These are phyloP conservation scores for Stromatinia cepivora DNA, from an alignment of 2,329 filamentous ascomycete genomes.

Conservation along the genomic window DNA sequence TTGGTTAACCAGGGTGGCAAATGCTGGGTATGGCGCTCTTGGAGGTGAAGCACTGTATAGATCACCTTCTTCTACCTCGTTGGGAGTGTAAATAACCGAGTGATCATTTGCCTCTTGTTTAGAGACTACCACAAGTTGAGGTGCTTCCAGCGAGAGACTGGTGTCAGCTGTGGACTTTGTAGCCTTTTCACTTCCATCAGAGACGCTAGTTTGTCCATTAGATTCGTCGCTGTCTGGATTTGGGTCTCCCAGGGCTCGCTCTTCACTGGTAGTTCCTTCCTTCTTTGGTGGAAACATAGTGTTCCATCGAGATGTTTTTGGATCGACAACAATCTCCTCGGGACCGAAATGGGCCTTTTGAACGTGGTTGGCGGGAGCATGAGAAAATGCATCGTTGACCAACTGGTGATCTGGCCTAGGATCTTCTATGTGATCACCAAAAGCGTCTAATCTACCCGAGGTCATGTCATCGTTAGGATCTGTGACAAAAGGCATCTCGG, in stretches of 20 bases:
- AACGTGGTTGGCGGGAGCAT: background rate
- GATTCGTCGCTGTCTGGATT: background rate
- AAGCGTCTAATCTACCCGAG: too few species aligned
- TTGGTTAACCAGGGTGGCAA: too few species aligned
- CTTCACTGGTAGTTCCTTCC: background rate
- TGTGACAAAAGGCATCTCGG: background rate
- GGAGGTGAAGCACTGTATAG: background rate
- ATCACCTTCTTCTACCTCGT: background rate
- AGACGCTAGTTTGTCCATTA: background rate
- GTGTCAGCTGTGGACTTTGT: background rate
- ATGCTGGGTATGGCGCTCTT: background rate
- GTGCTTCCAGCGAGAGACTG: background rate
- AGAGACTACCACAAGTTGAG: too few species aligned
- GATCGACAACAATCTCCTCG: background rate
- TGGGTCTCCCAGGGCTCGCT: too few species aligned
- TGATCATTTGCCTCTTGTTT: background rate
- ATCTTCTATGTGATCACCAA: too few species aligned
- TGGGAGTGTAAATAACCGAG: background rate
- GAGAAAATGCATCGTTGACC: background rate
- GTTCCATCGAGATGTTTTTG: background rate
- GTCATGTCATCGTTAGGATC: too few species aligned
- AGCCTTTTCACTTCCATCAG: rapidly evolving
- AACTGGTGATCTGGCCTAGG: too few species aligned
- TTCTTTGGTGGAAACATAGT: background rate
- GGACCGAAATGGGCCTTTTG: background rate